Evolutionary conservation across 1,284 basidiomycete genomes (phyloP).

Genomic region (Puccinia horiana): DNA sequence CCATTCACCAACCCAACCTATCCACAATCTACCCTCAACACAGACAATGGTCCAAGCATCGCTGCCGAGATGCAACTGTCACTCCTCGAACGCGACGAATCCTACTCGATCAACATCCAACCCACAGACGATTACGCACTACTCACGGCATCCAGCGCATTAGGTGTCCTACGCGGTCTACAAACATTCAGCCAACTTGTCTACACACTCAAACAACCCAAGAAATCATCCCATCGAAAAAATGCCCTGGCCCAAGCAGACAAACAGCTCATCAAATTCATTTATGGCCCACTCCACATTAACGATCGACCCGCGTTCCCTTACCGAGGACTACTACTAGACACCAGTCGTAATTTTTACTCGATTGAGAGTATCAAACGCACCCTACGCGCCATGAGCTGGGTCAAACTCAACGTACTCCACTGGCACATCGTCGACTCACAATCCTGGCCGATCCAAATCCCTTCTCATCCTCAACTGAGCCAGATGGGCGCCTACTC

Average conservation of each 20-base stretch:
- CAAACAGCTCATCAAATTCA: conserved; percentile 62
- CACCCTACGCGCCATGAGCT: conserved; percentile 79
- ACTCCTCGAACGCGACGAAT: conserved; percentile 67
- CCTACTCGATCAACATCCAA: conserved; percentile 68
- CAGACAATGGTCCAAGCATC: conserved; percentile 34
- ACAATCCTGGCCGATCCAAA: conserved; percentile 61
- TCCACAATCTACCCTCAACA: conserved; percentile 11
- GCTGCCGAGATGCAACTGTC: conserved; percentile 65
- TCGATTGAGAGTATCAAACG: conserved; percentile 66
- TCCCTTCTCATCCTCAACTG: conserved; percentile 68
- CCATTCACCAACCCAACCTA: conserved; percentile 14
- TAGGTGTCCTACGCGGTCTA: conserved; percentile 77
- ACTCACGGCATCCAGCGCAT: conserved; percentile 69
- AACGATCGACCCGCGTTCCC: conserved; percentile 61
- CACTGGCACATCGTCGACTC: conserved; percentile 56
- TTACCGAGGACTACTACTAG: conserved; percentile 73
- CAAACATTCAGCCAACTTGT: conserved; percentile 77
- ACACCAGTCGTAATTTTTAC: conserved; percentile 71
- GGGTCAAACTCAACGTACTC: conserved; percentile 69
- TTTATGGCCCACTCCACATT: conserved; percentile 63
- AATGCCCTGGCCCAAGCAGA: not conserved
- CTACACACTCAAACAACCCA: conserved; percentile 55
- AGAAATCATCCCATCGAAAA: not conserved
- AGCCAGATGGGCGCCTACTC: conserved; percentile 72
- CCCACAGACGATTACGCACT: conserved; percentile 60